Evolutionary conservation across 176 grass and related monocot species (phyloP).

Genomic region (Rhynchospora tenuis): DNA sequence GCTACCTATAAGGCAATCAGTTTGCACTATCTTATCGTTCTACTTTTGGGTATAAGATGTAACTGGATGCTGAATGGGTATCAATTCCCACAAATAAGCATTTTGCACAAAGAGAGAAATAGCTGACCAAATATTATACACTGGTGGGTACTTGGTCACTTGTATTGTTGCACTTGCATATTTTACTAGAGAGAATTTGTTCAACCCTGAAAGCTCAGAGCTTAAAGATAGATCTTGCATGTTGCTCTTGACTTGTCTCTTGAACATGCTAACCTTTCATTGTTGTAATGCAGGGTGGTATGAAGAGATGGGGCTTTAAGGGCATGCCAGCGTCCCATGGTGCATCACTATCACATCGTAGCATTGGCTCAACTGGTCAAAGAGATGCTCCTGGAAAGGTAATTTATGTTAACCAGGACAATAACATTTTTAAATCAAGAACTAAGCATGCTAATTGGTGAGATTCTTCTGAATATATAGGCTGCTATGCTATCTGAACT

Average conservation of each 20-base stretch:
- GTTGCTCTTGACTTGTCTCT: not conserved
- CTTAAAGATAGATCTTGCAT: not conserved
- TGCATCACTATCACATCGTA: slow-evolving; percentile 91
- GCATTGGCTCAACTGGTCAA: slow-evolving; percentile 91
- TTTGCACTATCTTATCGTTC: not conserved
- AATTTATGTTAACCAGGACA: slow-evolving; percentile 17
- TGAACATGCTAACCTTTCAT: not conserved
- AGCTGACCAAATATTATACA: not conserved
- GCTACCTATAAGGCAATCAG: not conserved
- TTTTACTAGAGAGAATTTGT: not conserved
- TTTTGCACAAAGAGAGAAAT: not conserved
- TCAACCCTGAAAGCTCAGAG: not conserved
- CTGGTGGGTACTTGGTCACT: not conserved
- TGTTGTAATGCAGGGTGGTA: slow-evolving; percentile 69
- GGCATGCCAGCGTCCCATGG: slow-evolving; percentile 93
- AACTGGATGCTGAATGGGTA: not conserved
- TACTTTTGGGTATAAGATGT: not conserved
- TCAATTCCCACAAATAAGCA: not conserved
- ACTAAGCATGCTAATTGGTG: not conserved
- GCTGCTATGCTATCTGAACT: not conserved
- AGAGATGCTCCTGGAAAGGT: slow-evolving; percentile 97
- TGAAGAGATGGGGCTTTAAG: slow-evolving; percentile 68
- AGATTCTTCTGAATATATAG: not conserved
- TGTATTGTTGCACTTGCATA: not conserved
- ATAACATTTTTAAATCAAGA: not conserved